phyloP scores from a whole-genome alignment of 2,329 filamentous ascomycete genomes.

The Neonectria hederae region DNA sequence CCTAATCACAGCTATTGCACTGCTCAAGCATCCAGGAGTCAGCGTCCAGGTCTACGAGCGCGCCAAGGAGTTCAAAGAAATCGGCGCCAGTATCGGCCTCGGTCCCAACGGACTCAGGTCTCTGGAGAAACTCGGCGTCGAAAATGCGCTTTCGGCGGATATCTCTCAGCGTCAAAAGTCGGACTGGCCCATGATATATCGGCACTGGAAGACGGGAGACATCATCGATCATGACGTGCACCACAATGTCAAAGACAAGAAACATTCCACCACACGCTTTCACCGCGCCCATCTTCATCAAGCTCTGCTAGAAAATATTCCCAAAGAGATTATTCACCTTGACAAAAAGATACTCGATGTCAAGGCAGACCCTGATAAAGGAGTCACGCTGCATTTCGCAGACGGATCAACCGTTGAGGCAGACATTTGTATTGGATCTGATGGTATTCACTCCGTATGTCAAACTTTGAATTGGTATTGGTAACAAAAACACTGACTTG shows the following conservation, averaged over 20 bases:
- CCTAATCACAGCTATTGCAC: constrained; percentile 57
- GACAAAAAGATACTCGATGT: constrained; percentile 53
- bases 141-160: constrained; percentile 54
- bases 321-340: constrained; percentile 53
- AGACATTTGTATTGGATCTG: constrained; percentile 61
- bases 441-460: constrained; percentile 60
- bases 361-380: constrained; percentile 38
- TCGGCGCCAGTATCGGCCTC: constrained; percentile 59
- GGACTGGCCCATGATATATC: constrained; percentile 56
- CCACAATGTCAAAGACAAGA: constrained; percentile 55
- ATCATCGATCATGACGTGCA: constrained; percentile 32
- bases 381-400: constrained; percentile 54
- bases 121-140: constrained; percentile 59
- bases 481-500: neutral
- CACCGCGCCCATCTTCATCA: constrained; percentile 60
- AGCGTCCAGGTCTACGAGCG: constrained; percentile 61
- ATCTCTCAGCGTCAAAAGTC: constrained; percentile 53
- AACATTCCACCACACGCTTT: constrained; percentile 56
- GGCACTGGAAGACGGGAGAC: constrained; percentile 44
- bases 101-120: constrained; percentile 64
- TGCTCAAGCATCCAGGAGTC: constrained; percentile 52
- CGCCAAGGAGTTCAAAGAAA: constrained; percentile 55
- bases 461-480: neutral
- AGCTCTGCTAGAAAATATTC: constrained; percentile 56
- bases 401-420: constrained; percentile 56